These are phyloP conservation scores for Neurospora tetraspora DNA, from an alignment of 495 filamentous ascomycete genomes.

Conservation along the genomic window DNA sequence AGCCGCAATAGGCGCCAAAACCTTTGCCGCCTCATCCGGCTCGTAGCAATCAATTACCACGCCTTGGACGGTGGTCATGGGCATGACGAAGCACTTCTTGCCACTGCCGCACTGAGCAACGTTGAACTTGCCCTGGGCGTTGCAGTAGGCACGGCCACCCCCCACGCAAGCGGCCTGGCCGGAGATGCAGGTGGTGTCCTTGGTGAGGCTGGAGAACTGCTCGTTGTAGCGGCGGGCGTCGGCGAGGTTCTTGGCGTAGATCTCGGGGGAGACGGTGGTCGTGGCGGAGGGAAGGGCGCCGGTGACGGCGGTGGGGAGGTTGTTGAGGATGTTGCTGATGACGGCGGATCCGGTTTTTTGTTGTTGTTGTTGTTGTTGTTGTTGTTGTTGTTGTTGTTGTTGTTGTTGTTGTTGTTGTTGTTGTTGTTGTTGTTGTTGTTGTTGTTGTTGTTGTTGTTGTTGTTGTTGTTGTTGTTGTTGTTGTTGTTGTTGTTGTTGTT, in stretches of 20 bases:
- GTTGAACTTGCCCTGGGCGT: slow-evolving; percentile 19
- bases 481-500: not conserved
- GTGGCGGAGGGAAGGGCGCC: slow-evolving; percentile 18
- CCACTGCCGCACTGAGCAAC: slow-evolving; percentile 17
- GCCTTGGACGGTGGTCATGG: slow-evolving; percentile 28
- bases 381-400: not conserved
- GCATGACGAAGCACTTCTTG: slow-evolving; percentile 30
- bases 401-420: not conserved
- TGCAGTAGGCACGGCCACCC: slow-evolving; percentile 24
- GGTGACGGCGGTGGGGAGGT: slow-evolving; percentile 30
- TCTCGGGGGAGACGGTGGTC: slow-evolving; percentile 23
- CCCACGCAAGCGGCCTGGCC: slow-evolving; percentile 34
- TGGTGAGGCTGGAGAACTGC: slow-evolving; percentile 27
- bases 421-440: not conserved
- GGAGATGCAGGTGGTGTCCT: slow-evolving; percentile 23
- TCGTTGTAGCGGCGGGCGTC: slow-evolving; percentile 28
- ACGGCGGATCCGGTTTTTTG: not conserved
- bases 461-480: not conserved
- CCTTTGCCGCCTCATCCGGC: slow-evolving; percentile 13
- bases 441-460: not conserved
- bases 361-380: too few species aligned
- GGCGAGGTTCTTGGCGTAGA: slow-evolving; percentile 25
- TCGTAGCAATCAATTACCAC: slow-evolving; percentile 28
- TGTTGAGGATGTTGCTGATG: slow-evolving; percentile 19
- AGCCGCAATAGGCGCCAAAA: slow-evolving; percentile 15